These are phyloP conservation scores for Schrenkiella parvula DNA, from an alignment of 345 rosid genomes.

Conservation along the genomic window DNA sequence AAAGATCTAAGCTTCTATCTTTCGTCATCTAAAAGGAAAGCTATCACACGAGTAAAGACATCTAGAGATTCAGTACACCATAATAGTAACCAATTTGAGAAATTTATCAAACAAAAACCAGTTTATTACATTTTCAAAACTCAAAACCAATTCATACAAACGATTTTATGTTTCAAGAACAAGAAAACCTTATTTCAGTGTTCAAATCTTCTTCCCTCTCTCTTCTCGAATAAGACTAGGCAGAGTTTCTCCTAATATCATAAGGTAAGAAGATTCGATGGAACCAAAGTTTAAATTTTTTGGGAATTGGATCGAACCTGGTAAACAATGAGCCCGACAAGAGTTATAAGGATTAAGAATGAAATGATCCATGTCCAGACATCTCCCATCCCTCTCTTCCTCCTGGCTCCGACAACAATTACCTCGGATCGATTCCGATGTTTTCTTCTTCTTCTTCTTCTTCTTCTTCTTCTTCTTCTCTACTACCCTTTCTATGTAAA, in stretches of 20 bases:
- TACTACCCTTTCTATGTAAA: background rate
- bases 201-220: background rate
- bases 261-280: background rate
- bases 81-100: background rate
- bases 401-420: background rate
- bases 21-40: background rate
- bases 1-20: background rate
- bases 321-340: conserved; percentile 56
- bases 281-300: background rate
- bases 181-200: background rate
- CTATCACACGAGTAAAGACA: background rate
- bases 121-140: background rate
- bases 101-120: background rate
- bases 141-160: background rate
- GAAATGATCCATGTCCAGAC: conserved; percentile 68
- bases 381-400: conserved; percentile 56
- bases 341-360: conserved; percentile 62
- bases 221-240: background rate
- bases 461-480: background rate
- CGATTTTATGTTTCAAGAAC: background rate
- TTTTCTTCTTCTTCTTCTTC: background rate
- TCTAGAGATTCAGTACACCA: background rate
- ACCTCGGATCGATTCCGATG: background rate
- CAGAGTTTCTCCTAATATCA: background rate
- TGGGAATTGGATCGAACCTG: conserved; percentile 47